These are phyloP conservation scores for Lactarius akahatsu DNA, from an alignment of 768 basidiomycete species.

Conservation along the genomic window DNA sequence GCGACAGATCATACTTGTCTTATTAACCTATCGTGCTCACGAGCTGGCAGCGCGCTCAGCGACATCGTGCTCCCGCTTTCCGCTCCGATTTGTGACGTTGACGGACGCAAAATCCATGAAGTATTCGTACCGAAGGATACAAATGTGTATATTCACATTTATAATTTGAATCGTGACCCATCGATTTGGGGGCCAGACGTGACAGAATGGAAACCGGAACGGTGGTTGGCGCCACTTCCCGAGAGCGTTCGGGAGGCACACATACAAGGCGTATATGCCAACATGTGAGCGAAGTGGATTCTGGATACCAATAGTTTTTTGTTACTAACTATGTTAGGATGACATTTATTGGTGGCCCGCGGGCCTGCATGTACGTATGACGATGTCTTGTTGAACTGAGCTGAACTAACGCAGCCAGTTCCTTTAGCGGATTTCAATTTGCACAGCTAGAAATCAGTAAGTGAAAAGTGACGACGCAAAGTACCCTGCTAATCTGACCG, in stretches of 20 bases:
- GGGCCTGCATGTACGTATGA: background rate
- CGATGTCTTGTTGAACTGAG: background rate
- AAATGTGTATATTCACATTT: background rate
- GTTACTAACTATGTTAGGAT: background rate
- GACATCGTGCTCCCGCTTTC: background rate
- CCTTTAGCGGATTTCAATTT: background rate
- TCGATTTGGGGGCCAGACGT: background rate
- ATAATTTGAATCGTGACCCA: background rate
- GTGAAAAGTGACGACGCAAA: background rate
- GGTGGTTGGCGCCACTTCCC: background rate
- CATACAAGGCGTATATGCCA: background rate
- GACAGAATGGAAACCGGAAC: background rate
- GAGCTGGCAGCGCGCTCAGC: background rate
- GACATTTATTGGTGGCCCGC: background rate
- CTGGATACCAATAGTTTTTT: background rate
- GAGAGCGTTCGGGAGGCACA: background rate
- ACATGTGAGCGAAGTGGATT: background rate
- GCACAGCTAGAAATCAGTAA: slow-evolving; percentile 15
- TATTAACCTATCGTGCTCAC: background rate
- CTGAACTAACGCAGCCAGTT: background rate
- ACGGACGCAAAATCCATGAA: background rate
- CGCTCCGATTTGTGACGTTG: background rate
- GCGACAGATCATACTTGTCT: background rate
- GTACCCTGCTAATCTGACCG: background rate
- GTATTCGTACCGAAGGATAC: background rate